Conservation (phyloP, 1,139 yeast species). For the Lodderomyces metapsilosis region DNA sequence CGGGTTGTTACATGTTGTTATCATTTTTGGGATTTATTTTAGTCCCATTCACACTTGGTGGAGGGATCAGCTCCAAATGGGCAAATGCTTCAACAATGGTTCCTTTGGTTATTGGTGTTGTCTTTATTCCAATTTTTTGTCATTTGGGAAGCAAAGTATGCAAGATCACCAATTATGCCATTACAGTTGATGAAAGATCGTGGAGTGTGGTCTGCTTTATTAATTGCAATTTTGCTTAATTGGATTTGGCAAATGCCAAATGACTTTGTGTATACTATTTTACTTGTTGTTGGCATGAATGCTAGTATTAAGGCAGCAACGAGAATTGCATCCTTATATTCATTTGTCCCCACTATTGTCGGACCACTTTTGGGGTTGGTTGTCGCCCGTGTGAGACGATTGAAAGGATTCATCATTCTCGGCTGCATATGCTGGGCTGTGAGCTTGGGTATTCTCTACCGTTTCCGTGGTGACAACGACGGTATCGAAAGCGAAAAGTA, state of each 20-base stretch:
- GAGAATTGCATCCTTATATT: slow-evolving; percentile 59
- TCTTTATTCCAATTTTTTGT: slow-evolving; percentile 53
- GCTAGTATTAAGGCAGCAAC: slow-evolving; percentile 61
- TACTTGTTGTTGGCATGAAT: slow-evolving; percentile 61
- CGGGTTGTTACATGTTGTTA: slow-evolving; percentile 51
- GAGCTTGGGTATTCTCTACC: slow-evolving; percentile 31
- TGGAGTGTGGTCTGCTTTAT: slow-evolving; percentile 54
- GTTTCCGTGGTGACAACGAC: slow-evolving; percentile 28
- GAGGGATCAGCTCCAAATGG: slow-evolving; percentile 55
- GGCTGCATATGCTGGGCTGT: slow-evolving; percentile 50
- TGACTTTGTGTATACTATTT: slow-evolving; percentile 63
- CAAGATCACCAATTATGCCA: slow-evolving; percentile 59
- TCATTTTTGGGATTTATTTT: slow-evolving; percentile 58
- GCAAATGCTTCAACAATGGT: slow-evolving; percentile 51
- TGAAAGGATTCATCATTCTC: slow-evolving; percentile 58
- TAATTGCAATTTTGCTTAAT: slow-evolving; percentile 53
- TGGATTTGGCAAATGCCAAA: slow-evolving; percentile 68
- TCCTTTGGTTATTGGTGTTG: slow-evolving; percentile 64
- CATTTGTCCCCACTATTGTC: slow-evolving; percentile 63
- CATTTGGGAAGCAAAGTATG: slow-evolving; percentile 52
- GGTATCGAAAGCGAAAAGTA: slow-evolving; percentile 23
- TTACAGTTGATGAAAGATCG: slow-evolving; percentile 56
- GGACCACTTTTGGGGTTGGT: slow-evolving; percentile 60
- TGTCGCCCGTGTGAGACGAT: slow-evolving; percentile 49
- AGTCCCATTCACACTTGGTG: slow-evolving; percentile 54